Conservation (phyloP, 768 basidiomycete genomes). For the Multifurca ochricompacta region DNA sequence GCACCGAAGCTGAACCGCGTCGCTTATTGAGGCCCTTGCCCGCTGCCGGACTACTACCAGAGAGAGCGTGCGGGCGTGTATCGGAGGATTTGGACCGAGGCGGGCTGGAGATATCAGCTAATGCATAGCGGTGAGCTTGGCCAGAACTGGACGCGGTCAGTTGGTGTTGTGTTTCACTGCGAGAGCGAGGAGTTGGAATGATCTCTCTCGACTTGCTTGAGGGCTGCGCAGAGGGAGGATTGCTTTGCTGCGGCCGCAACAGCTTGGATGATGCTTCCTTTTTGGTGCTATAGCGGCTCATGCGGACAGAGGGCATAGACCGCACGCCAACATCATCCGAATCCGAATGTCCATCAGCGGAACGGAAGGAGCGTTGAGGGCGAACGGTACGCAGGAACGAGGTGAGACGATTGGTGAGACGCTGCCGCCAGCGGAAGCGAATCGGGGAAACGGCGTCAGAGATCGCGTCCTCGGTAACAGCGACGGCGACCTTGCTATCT, state of each 20-base stretch:
- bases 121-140: neutral
- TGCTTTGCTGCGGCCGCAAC: neutral
- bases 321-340: constrained; percentile 20
- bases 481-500: constrained; percentile 39
- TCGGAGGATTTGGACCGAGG: constrained; percentile 19
- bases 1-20: constrained; percentile 15
- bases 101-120: constrained; percentile 2
- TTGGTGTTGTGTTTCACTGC: neutral
- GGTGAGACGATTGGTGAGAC: constrained; percentile 37
- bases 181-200: neutral
- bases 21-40: neutral
- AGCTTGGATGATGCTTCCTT: neutral
- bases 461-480: constrained; percentile 72
- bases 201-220: constrained; percentile 3
- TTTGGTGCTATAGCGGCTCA: constrained; percentile 1
- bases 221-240: neutral
- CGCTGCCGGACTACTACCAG: neutral
- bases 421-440: constrained; percentile 53
- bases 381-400: constrained; percentile 43
- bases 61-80: neutral
- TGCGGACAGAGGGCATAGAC: constrained; percentile 12
- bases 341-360: constrained; percentile 18
- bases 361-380: constrained; percentile 28
- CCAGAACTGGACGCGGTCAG: constrained; percentile 1
- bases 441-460: constrained; percentile 62